Conservation (phyloP, 2,329 filamentous ascomycete genomes). For the Pseudonectria foliicola region DNA sequence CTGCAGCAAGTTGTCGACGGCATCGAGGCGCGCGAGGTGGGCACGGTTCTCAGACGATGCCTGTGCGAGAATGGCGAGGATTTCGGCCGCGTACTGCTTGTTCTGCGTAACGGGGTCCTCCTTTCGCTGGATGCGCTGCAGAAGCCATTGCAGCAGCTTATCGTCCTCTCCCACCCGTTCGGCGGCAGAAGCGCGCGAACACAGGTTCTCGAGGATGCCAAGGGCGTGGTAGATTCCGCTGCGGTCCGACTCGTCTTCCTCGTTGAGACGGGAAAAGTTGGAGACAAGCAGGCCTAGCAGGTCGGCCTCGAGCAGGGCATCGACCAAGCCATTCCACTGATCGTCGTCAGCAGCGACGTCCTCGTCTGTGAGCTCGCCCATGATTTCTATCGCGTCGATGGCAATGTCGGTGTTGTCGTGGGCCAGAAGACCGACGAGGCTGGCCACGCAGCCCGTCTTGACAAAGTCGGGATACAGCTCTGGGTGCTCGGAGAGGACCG, state of each 20-base stretch:
- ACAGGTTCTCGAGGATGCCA: constrained; percentile 76
- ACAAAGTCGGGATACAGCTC: constrained; percentile 77
- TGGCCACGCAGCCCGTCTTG: constrained; percentile 63
- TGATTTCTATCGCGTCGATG: constrained; percentile 81
- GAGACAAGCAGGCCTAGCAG: constrained; percentile 66
- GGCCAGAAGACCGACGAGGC: constrained; percentile 72
- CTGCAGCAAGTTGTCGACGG: constrained; percentile 74
- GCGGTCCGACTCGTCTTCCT: constrained; percentile 64
- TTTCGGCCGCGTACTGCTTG: constrained; percentile 89
- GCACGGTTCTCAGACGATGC: constrained; percentile 59
- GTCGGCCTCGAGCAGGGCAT: constrained; percentile 59
- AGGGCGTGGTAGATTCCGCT: constrained; percentile 83
- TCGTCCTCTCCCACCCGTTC: constrained; percentile 66
- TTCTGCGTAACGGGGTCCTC: constrained; percentile 75
- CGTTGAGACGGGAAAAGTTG: constrained; percentile 74
- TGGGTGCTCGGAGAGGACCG: constrained; percentile 79
- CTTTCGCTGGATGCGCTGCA: constrained; percentile 61
- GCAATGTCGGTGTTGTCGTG: constrained; percentile 98
- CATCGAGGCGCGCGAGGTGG: constrained; percentile 58
- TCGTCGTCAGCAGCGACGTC: constrained; percentile 75
- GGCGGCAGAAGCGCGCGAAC: constrained; percentile 60
- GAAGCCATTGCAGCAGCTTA: constrained; percentile 66
- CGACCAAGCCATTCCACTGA: constrained; percentile 74
- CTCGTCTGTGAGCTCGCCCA: constrained; percentile 88
- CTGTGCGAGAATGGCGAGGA: constrained; percentile 83